phyloP scores from a whole-genome alignment of 2,329 filamentous ascomycete species.

The Colletotrichum cuscutae region DNA sequence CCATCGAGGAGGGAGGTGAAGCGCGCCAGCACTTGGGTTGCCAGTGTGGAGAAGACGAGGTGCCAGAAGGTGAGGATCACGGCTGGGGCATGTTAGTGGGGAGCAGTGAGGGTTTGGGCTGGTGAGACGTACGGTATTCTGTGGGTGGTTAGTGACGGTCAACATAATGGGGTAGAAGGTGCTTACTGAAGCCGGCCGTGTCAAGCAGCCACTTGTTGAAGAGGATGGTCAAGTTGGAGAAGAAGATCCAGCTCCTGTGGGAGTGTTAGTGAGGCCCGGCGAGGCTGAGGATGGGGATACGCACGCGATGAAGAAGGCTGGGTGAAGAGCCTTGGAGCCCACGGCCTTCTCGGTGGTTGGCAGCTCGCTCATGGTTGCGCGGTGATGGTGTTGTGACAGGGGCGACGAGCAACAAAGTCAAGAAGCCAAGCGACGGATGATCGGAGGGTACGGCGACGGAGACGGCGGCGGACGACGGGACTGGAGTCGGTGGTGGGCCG shows the following conservation, averaged over 20 bases:
- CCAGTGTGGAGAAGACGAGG: slow-evolving; percentile 71
- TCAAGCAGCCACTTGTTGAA: slow-evolving; percentile 94
- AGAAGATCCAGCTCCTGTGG: slow-evolving; percentile 78
- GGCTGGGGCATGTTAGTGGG: slow-evolving; percentile 44
- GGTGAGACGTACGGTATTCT: slow-evolving; percentile 56
- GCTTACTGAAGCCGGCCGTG: slow-evolving; percentile 78
- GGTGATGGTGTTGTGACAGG: not conserved
- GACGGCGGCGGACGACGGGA: slow-evolving; percentile 30
- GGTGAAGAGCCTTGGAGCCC: slow-evolving; percentile 36
- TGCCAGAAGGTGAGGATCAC: slow-evolving; percentile 76
- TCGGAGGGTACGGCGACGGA: slow-evolving; percentile 29
- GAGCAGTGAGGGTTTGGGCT: not conserved
- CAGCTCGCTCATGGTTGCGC: slow-evolving; percentile 27
- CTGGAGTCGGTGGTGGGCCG: slow-evolving; percentile 16
- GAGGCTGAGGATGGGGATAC: slow-evolving; percentile 28
- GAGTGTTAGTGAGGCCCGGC: slow-evolving; percentile 5
- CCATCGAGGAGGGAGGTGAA: slow-evolving; percentile 72
- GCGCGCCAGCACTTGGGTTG: slow-evolving; percentile 73
- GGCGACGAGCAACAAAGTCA: slow-evolving; percentile 1
- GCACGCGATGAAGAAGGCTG: slow-evolving; percentile 46
- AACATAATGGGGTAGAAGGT: not conserved
- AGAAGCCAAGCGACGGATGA: slow-evolving; percentile 24
- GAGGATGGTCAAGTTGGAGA: slow-evolving; percentile 86
- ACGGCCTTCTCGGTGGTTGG: slow-evolving; percentile 39
- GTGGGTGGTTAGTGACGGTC: slow-evolving; percentile 35